Evolutionary conservation across 805 yeast genomes (phyloP), one percentile per base, ranked within the genome.

Genomic region (Monosporozyma servazzii): DNA sequence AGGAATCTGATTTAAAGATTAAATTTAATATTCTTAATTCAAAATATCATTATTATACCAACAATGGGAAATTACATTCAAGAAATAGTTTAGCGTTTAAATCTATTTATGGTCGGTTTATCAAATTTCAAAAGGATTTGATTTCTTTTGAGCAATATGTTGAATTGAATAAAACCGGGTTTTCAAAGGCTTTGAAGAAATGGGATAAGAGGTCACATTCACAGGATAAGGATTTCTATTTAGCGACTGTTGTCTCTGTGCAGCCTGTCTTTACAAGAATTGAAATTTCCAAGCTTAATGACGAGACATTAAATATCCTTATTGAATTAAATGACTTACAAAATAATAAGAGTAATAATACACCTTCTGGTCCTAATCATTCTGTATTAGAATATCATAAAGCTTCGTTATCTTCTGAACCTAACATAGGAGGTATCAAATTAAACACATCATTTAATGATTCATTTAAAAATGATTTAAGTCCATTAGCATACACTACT

Each of bases 181-280:
- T 93, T 68, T 83, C 95, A 21, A 93, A 93, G 70, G 97, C 88
- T 29, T 78, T 93, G 61, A 93, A 93, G 67, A 93, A 93, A 71
- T 93, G 99, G 99, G 99, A 93, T 70, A 93, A 93, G 69, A 75
- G 97, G 55, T 88, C 96, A 21, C 89, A 91, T 62, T 87, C 96
- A 2, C 95, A 88, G 58, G 89, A 96, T 6, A 89, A 90, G 63
- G 99, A 93, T 65, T 75, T 93, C 48, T 93, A 90, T 65, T 75
- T 93, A 47, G 82, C 88, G 30, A 85, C 96, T 0, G 96, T 96
- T 0, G 96, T 93, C 13, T 88, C 88, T 54, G 96, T 93, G 5
- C 99, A 93, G 68, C 98, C 99, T 0, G 95, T 91, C 11, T 93
- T 93, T 71, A 95, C 93, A 62, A 80, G 95, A 55, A 84, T 86